Conservation (phyloP, 2,329 filamentous ascomycete genomes). For the Apiospora phragmitis region DNA sequence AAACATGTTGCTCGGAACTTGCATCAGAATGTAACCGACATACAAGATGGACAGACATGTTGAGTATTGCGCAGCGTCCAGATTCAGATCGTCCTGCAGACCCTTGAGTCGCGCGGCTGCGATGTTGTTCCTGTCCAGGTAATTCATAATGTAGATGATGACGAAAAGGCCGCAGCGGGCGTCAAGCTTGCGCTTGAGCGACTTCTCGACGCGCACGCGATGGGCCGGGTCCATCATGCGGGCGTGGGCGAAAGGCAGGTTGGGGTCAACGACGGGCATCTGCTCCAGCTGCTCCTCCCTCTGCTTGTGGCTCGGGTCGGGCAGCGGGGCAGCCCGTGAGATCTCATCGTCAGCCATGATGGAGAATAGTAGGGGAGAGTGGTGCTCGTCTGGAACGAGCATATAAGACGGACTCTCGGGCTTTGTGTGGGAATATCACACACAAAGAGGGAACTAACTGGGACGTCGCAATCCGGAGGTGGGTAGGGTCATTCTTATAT, state of each 20-base stretch:
- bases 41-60: slow-evolving; percentile 66
- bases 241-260: slow-evolving; percentile 11
- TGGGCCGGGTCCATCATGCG: slow-evolving; percentile 44
- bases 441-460: neutral
- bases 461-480: neutral
- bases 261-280: slow-evolving; percentile 6
- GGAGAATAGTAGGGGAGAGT: neutral
- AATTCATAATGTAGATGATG: slow-evolving; percentile 77
- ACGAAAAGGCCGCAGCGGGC: slow-evolving; percentile 67
- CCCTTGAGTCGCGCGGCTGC: slow-evolving; percentile 66
- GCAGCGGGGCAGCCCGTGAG: slow-evolving; percentile 18
- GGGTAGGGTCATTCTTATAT: neutral
- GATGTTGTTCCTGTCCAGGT: slow-evolving; percentile 69
- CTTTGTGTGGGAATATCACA: neutral
- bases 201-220: slow-evolving; percentile 59
- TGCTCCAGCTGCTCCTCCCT: slow-evolving; percentile 24
- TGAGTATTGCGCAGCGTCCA: slow-evolving; percentile 56
- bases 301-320: slow-evolving; percentile 17
- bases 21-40: slow-evolving; percentile 66
- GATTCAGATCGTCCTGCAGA: slow-evolving; percentile 57
- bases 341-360: slow-evolving; percentile 26
- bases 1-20: slow-evolving; percentile 59
- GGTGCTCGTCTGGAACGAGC: slow-evolving; percentile 1
- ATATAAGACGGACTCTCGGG: neutral
- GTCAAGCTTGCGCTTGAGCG: slow-evolving; percentile 71